Evolutionary conservation across 345 rosid genomes (phyloP).

Genomic region (Eucalyptus marginata): DNA sequence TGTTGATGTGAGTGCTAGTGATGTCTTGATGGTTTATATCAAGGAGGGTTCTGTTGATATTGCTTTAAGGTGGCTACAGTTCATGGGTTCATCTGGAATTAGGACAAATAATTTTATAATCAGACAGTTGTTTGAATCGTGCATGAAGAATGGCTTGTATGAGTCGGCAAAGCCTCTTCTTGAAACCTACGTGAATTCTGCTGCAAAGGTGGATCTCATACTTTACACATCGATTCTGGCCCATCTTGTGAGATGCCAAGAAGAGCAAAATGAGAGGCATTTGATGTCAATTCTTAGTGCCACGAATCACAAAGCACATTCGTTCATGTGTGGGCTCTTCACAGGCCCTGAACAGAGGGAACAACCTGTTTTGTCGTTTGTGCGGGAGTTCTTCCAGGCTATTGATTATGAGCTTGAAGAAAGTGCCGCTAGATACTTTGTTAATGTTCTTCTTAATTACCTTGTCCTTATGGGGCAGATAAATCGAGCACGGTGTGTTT

Average conservation of each 20-base stretch:
- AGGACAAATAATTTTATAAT: slow-evolving; percentile 87
- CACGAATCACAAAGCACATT: slow-evolving; percentile 75
- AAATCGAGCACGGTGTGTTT: slow-evolving; percentile 88
- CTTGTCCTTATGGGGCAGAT: slow-evolving; percentile 96
- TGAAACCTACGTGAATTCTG: slow-evolving; percentile 66
- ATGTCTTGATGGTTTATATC: slow-evolving; percentile 90
- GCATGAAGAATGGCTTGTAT: slow-evolving; percentile 77
- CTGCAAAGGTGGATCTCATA: slow-evolving; percentile 88
- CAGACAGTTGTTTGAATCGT: slow-evolving; percentile 89
- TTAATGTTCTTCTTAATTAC: slow-evolving; percentile 89
- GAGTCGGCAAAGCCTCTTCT: slow-evolving; percentile 92
- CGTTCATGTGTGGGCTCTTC: slow-evolving; percentile 89
- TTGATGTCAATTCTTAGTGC: slow-evolving; percentile 81
- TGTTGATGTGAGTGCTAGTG: slow-evolving; percentile 88
- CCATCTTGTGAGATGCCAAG: slow-evolving; percentile 83
- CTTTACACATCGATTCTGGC: slow-evolving; percentile 96
- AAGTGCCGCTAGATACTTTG: slow-evolving; percentile 88
- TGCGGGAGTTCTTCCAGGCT: slow-evolving; percentile 86
- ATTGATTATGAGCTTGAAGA: slow-evolving; percentile 92
- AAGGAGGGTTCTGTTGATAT: slow-evolving; percentile 88
- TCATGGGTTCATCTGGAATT: slow-evolving; percentile 93
- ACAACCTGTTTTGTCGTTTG: slow-evolving; percentile 76
- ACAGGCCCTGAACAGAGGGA: slow-evolving; percentile 91
- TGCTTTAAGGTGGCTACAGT: slow-evolving; percentile 87
- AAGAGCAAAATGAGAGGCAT: slow-evolving; percentile 79